Percentiles rank a stretch among this genome's conserved stretches.
Conservation (phyloP, 192 early-diverging fungal species). For the Entomortierella parvispora region DNA sequence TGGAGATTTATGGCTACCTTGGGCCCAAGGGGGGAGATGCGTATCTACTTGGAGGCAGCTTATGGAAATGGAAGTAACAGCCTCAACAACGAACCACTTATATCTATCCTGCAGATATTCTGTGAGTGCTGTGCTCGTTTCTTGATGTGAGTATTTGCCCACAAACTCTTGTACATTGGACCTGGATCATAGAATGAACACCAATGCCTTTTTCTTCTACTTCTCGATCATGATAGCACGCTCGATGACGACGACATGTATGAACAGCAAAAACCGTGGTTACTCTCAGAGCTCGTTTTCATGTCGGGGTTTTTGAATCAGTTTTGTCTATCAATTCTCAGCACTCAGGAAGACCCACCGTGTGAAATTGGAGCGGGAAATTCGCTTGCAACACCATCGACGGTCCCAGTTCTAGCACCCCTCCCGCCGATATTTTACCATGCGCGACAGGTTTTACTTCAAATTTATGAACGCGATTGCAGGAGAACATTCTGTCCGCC, state of each 20-base stretch:
- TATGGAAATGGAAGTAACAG: conserved; percentile 44
- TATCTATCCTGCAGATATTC: conserved; percentile 69
- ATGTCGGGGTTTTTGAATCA: conserved; percentile 70
- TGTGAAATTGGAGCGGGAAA: background rate
- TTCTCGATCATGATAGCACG: conserved; percentile 47
- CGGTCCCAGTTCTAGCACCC: conserved; percentile 4
- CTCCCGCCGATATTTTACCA: conserved; percentile 58
- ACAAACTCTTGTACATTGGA: background rate
- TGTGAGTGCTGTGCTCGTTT: conserved; percentile 67
- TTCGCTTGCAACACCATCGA: background rate
- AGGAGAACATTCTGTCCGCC: conserved; percentile 67
- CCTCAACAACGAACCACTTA: conserved; percentile 64
- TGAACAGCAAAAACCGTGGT: conserved; percentile 66
- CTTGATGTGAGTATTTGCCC: conserved; percentile 61
- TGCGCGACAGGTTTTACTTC: conserved; percentile 69
- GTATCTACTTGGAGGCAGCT: conserved; percentile 66
- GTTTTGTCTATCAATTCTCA: conserved; percentile 70
- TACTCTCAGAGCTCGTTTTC: conserved; percentile 56
- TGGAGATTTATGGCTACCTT: conserved; percentile 68
- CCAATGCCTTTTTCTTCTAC: background rate
- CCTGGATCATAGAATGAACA: too few relatives aligned
- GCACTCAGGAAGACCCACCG: conserved; percentile 30
- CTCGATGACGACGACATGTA: conserved; percentile 73
- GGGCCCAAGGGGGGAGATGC: conserved; percentile 65
- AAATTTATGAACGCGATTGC: conserved; percentile 72